Base-by-base conservation (phyloP, 345 rosid genomes). In the Boechera retrofracta region DNA sequence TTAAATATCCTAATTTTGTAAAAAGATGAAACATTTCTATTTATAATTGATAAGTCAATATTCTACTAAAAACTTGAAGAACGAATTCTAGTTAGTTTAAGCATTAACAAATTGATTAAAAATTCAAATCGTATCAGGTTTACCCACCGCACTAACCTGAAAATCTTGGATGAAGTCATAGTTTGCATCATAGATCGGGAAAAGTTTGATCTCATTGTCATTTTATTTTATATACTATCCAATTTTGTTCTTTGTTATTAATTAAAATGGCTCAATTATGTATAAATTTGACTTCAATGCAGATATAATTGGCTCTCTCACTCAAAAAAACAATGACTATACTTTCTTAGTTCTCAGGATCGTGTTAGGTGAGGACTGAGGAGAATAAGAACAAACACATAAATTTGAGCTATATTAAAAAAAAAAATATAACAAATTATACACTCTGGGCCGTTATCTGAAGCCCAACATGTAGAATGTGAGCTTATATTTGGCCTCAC, bases 81-180 rank as follows among this genome's bases (percentile, higher is more conserved):
- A 57, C 45, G 57, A 41, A 15, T 35, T 11, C 2, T 5, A 18
- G 28, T 32, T 45, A 24, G 41, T 35, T 42, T 48, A 38, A 29
- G 12, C 39, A 48, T 21, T 29, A 29, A 58, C 6, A 62, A 41
- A 24, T 0, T 76, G 1, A 31, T 52, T 42, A 3, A 2, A 55
- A 36, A 55, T 26, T 64, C 49, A 5, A 3, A 49, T 71, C 6
- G n/a, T 47, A 71, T 58, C 67, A 78, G 48, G 57, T 66, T 21
- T 51, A 78, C 81, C 81, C 38, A 78, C 77, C 77, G 68, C 81
- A 72, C 81, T 78, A 72, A 33, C 63, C 49, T 31, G 49, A 32
- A 56, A 32, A 71, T 66, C 33, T 39, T 57, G 48, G 11, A 65
- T 64, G 73, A 78, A 56, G 81, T 72, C 77, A 78, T 58, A 66